Conservation (phyloP, 2,329 filamentous ascomycete species). For the Fusarium sp. region DNA sequence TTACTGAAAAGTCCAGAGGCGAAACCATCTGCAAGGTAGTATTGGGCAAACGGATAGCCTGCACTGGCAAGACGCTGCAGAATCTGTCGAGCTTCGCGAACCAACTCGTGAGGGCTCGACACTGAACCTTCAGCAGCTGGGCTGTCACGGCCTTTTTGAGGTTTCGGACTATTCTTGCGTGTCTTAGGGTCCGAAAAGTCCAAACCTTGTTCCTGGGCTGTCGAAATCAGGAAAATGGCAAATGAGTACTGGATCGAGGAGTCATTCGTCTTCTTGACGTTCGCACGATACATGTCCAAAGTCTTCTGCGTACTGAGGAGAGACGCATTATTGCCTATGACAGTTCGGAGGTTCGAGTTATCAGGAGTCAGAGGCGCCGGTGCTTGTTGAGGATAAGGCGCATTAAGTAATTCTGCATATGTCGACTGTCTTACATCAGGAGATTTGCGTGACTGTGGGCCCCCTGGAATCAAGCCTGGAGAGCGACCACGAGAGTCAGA, state of each 20-base stretch:
- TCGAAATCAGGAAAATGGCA: constrained; percentile 91
- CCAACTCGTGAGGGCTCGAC: constrained; percentile 72
- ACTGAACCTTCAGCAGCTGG: constrained; percentile 59
- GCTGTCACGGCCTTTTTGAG: constrained; percentile 59
- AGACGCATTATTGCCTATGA: constrained; percentile 89
- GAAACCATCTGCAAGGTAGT: constrained; percentile 95
- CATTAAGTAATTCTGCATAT: constrained; percentile 71
- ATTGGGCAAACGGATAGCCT: constrained; percentile 96
- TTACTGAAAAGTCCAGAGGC: constrained; percentile 96
- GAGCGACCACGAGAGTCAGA: constrained; percentile 78
- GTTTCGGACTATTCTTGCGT: constrained; percentile 61
- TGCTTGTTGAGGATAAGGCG: constrained; percentile 83
- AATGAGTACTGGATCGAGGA: constrained; percentile 94
- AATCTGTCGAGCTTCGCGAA: constrained; percentile 90
- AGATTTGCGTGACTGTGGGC: constrained; percentile 65
- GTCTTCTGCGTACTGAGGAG: constrained; percentile 92
- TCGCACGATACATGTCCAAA: constrained; percentile 95
- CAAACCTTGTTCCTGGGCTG: constrained; percentile 81
- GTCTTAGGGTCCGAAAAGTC: constrained; percentile 61
- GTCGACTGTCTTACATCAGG: constrained; percentile 65
- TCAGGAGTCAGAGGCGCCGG: constrained; percentile 77
- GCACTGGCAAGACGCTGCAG: constrained; percentile 86
- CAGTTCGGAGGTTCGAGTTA: constrained; percentile 82
- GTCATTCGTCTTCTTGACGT: constrained; percentile 97
- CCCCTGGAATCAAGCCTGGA: constrained; percentile 59